Percentiles rank a stretch among this genome's conserved stretches.
phyloP scores from a whole-genome alignment of 2,329 filamentous ascomycete genomes.

The Pseudopyrenochaeta lycopersici region DNA sequence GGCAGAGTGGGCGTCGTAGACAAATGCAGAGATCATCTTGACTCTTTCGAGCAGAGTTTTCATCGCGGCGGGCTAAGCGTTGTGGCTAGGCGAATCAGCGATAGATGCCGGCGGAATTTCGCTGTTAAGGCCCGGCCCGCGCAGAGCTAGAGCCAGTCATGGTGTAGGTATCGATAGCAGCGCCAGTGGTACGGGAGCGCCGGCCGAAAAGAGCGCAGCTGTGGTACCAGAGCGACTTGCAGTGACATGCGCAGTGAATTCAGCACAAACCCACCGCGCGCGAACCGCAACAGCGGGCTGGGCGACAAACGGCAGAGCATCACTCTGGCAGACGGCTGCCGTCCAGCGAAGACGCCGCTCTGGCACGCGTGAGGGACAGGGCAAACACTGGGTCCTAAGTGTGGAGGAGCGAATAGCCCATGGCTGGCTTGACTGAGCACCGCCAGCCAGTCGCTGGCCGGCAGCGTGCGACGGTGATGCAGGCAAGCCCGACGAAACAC shows the following conservation, averaged over 20 bases:
- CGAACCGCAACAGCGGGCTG: constrained; percentile 17
- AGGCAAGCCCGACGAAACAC: constrained; percentile 44
- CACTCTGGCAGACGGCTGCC: constrained; percentile 24
- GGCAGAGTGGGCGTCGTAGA: constrained; percentile 11
- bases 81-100: constrained; percentile 34
- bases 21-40: constrained; percentile 21
- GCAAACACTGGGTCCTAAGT: constrained; percentile 24
- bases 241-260: constrained; percentile 10
- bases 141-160: constrained; percentile 31
- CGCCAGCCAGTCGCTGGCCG: constrained; percentile 35
- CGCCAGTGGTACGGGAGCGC: constrained; percentile 20
- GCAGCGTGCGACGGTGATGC: constrained; percentile 32
- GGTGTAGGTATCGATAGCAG: constrained; percentile 29
- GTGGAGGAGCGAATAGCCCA: constrained; percentile 20
- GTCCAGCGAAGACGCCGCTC: constrained; percentile 10
- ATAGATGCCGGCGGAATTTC: constrained; percentile 24
- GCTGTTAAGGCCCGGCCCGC: constrained; percentile 44
- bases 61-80: constrained; percentile 15
- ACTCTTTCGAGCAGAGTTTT: constrained; percentile 38
- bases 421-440: constrained; percentile 21
- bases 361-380: constrained; percentile 17
- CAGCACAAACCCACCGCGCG: constrained; percentile 12
- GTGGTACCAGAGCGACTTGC: constrained; percentile 31
- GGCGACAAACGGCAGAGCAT: constrained; percentile 27
- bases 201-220: constrained; percentile 19